These are phyloP conservation scores for Megacollybia marginata DNA, from an alignment of 768 basidiomycete genomes.

Conservation along the genomic window DNA sequence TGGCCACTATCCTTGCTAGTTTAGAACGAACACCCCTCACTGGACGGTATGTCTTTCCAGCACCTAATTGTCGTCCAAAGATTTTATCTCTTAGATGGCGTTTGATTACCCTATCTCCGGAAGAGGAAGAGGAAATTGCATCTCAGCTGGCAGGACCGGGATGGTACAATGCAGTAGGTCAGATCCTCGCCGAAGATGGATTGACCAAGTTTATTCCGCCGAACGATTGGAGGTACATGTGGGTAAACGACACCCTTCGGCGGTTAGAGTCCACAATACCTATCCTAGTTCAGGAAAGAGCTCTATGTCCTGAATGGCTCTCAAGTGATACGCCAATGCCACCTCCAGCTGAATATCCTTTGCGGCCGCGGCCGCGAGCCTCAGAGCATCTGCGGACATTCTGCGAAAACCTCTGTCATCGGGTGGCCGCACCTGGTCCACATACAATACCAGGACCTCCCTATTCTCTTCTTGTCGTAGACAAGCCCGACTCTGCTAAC, in stretches of 20 bases:
- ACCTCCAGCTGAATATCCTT: constrained; percentile 75
- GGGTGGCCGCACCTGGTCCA: constrained; percentile 32
- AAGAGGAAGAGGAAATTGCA: constrained; percentile 90
- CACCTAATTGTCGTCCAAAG: background rate
- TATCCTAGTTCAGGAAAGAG: constrained; percentile 50
- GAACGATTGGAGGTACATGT: constrained; percentile 83
- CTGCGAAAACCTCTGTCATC: constrained; percentile 42
- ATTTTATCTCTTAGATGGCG: constrained; percentile 54
- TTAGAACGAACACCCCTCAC: constrained; percentile 76
- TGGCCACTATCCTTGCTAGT: constrained; percentile 64
- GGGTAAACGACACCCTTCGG: constrained; percentile 78
- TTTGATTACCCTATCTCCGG: constrained; percentile 82
- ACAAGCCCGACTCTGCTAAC: constrained; percentile 76
- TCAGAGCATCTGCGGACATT: constrained; percentile 60
- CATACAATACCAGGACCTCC: constrained; percentile 74
- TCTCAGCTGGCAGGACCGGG: constrained; percentile 72
- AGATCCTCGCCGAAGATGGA: constrained; percentile 65
- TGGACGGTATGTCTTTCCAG: constrained; percentile 52
- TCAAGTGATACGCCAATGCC: constrained; percentile 54
- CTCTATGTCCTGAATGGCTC: constrained; percentile 50
- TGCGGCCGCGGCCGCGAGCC: constrained; percentile 78
- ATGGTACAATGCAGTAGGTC: constrained; percentile 80
- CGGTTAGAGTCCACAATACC: constrained; percentile 72
- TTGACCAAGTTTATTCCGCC: constrained; percentile 57
- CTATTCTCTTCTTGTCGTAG: constrained; percentile 85